Evolutionary conservation across 2,329 filamentous ascomycete species (phyloP).

Genomic region (Chalara sp.): DNA sequence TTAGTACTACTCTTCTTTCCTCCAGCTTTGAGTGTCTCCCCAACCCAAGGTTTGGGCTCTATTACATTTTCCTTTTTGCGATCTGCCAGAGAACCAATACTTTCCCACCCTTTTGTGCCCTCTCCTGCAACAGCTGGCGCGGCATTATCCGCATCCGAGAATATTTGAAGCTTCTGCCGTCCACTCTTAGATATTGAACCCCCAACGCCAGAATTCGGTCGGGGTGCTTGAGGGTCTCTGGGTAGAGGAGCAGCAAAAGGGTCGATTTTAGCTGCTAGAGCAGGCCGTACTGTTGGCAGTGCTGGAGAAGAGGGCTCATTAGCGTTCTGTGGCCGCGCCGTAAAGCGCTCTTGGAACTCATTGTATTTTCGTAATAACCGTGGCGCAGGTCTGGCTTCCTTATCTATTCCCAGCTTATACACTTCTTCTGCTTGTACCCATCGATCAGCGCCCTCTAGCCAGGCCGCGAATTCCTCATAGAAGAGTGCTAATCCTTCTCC

Average conservation of each 20-base stretch:
- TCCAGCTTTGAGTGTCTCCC: constrained; percentile 81
- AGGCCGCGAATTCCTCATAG: constrained; percentile 94
- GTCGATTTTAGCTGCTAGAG: constrained; percentile 77
- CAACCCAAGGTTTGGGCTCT: constrained; percentile 83
- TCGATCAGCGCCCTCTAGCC: constrained; percentile 76
- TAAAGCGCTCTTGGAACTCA: constrained; percentile 78
- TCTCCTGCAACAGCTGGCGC: constrained; percentile 47
- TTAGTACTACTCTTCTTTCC: constrained; percentile 77
- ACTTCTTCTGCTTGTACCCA: constrained; percentile 94
- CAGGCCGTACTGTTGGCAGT: constrained; percentile 74
- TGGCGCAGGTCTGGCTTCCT: constrained; percentile 75
- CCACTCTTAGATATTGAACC: constrained; percentile 53
- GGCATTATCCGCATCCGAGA: constrained; percentile 66
- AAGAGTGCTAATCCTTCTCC: constrained; percentile 84
- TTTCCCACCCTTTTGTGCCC: constrained; percentile 77
- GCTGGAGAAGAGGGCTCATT: constrained; percentile 78
- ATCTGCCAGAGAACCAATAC: constrained; percentile 77
- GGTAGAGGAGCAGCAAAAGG: constrained; percentile 60
- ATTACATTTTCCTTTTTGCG: constrained; percentile 90
- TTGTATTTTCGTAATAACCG: constrained; percentile 82
- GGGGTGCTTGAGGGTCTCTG: constrained; percentile 60
- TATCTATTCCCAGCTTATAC: constrained; percentile 82
- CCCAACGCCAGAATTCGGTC: constrained; percentile 39
- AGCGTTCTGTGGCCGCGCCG: constrained; percentile 55
- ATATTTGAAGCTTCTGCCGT: constrained; percentile 82